These are phyloP conservation scores for Helminthosporium solani DNA, from an alignment of 2,329 filamentous ascomycete genomes.

Conservation along the genomic window DNA sequence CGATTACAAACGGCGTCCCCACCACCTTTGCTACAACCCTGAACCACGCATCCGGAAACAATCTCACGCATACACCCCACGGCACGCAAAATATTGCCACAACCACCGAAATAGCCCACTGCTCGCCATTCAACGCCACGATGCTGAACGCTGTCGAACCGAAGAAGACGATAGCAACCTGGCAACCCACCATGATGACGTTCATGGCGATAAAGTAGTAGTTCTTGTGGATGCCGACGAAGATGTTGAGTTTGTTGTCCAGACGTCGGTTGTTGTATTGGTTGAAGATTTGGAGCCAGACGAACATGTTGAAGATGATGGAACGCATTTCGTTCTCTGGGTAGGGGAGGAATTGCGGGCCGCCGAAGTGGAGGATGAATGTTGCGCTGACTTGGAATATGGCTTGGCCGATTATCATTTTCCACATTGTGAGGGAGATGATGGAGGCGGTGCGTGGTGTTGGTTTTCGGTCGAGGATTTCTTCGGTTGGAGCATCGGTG, in stretches of 20 bases:
- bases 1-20: conserved; percentile 24
- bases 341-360: conserved; percentile 56
- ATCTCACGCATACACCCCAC: conserved; percentile 51
- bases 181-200: conserved; percentile 57
- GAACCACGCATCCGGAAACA: conserved; percentile 51
- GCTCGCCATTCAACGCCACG: conserved; percentile 49
- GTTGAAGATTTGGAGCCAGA: conserved; percentile 72
- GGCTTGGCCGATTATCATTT: conserved; percentile 64
- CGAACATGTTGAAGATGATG: conserved; percentile 67
- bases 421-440: conserved; percentile 63
- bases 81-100: conserved; percentile 53
- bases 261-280: conserved; percentile 64
- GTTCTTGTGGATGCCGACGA: conserved; percentile 59
- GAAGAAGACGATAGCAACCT: conserved; percentile 58
- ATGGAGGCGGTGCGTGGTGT: conserved; percentile 86
- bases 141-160: conserved; percentile 57
- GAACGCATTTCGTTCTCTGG: conserved; percentile 52
- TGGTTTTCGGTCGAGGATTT: conserved; percentile 88
- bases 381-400: conserved; percentile 60
- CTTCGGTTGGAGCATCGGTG: conserved; percentile 92
- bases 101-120: conserved; percentile 58
- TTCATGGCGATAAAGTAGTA: conserved; percentile 60
- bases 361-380: conserved; percentile 61
- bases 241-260: conserved; percentile 62
- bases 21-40: conserved; percentile 21